These are phyloP conservation scores for Cynanchum wilfordii DNA, from an alignment of 257 asterid species.

Conservation along the genomic window DNA sequence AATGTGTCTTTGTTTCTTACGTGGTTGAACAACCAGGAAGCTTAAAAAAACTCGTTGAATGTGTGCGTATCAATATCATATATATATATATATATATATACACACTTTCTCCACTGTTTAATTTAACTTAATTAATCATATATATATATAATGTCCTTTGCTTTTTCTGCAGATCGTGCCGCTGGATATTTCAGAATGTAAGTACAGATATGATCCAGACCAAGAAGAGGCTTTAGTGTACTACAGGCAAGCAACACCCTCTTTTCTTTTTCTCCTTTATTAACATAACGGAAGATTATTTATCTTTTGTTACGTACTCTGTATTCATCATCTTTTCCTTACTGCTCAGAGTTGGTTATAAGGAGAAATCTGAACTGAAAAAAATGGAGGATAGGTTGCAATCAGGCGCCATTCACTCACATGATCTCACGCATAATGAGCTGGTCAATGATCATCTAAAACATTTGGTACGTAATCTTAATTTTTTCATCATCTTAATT, in stretches of 20 bases:
- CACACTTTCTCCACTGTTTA: not conserved
- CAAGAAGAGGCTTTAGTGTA: constrained; percentile 63
- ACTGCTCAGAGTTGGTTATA: constrained; percentile 69
- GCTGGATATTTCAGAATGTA: constrained; percentile 75
- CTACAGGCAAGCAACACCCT: constrained; percentile 55
- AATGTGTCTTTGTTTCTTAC: constrained; percentile 77
- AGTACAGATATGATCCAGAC: constrained; percentile 63
- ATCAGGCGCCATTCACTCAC: constrained; percentile 46
- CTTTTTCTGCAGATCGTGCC: constrained; percentile 64
- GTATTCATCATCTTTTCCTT: constrained; percentile 9
- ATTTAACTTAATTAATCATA: too few species aligned
- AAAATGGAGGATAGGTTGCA: constrained; percentile 55
- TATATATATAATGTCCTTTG: not conserved
- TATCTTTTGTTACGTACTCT: not conserved
- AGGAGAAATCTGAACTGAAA: constrained; percentile 62
- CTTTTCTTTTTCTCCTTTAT: constrained; percentile 11
- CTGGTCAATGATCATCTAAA: constrained; percentile 91
- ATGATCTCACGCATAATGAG: constrained; percentile 71
- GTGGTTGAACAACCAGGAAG: constrained; percentile 77
- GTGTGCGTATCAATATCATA: constrained; percentile 32
- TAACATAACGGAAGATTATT: too few species aligned
- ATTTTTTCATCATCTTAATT: not conserved
- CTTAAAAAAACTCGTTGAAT: constrained; percentile 62
- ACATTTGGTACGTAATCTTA: constrained; percentile 53
- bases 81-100: not conserved